Evolutionary conservation across 495 filamentous ascomycete species (phyloP).

Genomic region (Trichoderma erinaceum): DNA sequence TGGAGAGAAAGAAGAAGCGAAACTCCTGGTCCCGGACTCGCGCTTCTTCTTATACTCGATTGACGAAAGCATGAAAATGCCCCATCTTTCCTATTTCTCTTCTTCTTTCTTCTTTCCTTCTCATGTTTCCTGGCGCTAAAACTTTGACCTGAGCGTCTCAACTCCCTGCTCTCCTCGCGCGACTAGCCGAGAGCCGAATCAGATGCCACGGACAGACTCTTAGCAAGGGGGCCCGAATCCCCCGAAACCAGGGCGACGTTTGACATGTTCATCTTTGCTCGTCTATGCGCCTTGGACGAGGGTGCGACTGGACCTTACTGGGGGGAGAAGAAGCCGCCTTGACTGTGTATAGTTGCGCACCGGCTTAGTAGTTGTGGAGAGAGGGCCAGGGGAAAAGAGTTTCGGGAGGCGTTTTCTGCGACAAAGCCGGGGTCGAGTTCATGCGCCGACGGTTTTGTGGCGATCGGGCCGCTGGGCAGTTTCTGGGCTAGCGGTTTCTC

Average conservation of each 20-base stretch:
- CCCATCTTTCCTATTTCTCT: background rate
- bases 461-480: background rate
- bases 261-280: background rate
- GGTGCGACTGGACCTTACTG: background rate
- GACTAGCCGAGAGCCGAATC: background rate
- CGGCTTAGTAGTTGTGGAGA: background rate
- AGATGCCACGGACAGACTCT: background rate
- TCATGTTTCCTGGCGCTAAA: background rate
- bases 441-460: conserved; percentile 2
- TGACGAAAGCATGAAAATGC: background rate
- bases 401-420: conserved; percentile 10
- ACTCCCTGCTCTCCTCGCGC: background rate
- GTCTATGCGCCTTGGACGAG: conserved; percentile 2
- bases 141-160: background rate
- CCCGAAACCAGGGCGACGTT: conserved; percentile 1
- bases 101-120: background rate
- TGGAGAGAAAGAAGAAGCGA: background rate
- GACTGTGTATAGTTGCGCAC: background rate
- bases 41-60: background rate
- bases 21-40: background rate
- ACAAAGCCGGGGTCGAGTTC: background rate
- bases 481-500: background rate
- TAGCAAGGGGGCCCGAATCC: background rate
- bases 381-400: background rate
- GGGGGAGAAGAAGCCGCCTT: background rate